These are phyloP conservation scores for Patellifolia procumbens DNA, from an alignment of 179 eudicot species.

Conservation along the genomic window DNA sequence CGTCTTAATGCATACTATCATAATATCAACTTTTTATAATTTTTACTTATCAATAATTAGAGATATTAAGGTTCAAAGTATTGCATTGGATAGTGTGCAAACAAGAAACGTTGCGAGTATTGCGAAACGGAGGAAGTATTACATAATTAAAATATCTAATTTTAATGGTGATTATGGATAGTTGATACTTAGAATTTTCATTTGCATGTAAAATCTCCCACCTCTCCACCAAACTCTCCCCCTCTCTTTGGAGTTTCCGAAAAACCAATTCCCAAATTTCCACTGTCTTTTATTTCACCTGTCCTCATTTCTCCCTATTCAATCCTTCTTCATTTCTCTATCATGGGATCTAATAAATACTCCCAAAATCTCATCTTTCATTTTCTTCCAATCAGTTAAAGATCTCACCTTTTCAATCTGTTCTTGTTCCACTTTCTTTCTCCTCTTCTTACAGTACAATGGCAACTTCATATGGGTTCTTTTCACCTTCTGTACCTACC, in stretches of 20 bases:
- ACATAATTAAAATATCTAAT: too few species aligned
- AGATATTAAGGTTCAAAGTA: too few species aligned
- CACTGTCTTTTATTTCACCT: neutral
- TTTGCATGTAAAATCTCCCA: neutral
- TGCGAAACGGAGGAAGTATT: too few species aligned
- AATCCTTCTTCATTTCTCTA: neutral
- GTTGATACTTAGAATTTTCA: too few species aligned
- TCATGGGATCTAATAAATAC: slow-evolving; percentile 3
- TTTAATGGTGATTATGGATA: too few species aligned
- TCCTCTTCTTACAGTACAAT: neutral
- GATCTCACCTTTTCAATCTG: slow-evolving; percentile 3
- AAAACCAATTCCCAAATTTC: neutral
- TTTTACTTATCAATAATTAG: too few species aligned
- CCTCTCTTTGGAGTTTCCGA: slow-evolving; percentile 27
- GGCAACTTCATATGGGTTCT: slow-evolving; percentile 13
- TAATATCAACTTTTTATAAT: too few species aligned
- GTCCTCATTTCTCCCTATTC: neutral
- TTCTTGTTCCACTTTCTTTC: neutral
- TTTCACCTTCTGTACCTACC: slow-evolving; percentile 17
- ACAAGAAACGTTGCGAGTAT: too few species aligned
- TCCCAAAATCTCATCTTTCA: neutral
- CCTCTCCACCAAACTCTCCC: slow-evolving; percentile 13
- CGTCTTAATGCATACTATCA: too few species aligned
- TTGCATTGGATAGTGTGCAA: too few species aligned
- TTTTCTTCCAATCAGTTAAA: neutral